These are phyloP conservation scores for Penicillium oxalicum DNA, from an alignment of 2,329 filamentous ascomycete genomes.

Conservation along the genomic window DNA sequence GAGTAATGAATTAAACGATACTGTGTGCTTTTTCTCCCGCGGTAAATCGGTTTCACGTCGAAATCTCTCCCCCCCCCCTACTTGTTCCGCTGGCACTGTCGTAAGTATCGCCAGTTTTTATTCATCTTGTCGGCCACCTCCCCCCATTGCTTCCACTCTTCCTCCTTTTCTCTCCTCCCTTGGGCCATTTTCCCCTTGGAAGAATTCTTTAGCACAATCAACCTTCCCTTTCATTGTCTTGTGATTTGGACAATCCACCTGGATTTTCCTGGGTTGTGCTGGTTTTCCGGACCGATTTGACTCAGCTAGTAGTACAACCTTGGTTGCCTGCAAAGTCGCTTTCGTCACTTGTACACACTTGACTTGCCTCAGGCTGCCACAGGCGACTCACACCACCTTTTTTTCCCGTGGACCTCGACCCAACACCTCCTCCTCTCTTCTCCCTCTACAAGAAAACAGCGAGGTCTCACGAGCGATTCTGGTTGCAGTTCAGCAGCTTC, in stretches of 20 bases:
- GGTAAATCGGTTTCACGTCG: conserved; percentile 7
- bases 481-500: conserved; percentile 8
- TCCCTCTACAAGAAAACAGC: conserved; percentile 2
- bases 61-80: conserved; percentile 13
- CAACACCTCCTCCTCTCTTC: conserved; percentile 7
- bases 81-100: conserved; percentile 4
- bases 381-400: conserved; percentile 9
- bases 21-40: conserved; percentile 3
- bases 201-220: conserved; percentile 4
- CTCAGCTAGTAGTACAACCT: no score
- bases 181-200: neutral
- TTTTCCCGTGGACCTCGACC: conserved; percentile 12
- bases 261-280: no score
- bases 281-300: no score
- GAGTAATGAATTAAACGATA: no score
- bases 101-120: conserved; percentile 22
- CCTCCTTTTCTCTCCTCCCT: conserved; percentile 6
- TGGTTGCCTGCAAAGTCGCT: conserved; percentile 4
- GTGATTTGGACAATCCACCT: no score
- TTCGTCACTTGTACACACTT: conserved; percentile 12
- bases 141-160: conserved; percentile 8
- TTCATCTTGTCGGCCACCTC: conserved; percentile 12
- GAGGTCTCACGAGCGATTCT: neutral
- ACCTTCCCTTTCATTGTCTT: neutral
- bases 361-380: conserved; percentile 15